Evolutionary conservation across 768 basidiomycete genomes (phyloP).

Genomic region (Artomyces pyxidatus): DNA sequence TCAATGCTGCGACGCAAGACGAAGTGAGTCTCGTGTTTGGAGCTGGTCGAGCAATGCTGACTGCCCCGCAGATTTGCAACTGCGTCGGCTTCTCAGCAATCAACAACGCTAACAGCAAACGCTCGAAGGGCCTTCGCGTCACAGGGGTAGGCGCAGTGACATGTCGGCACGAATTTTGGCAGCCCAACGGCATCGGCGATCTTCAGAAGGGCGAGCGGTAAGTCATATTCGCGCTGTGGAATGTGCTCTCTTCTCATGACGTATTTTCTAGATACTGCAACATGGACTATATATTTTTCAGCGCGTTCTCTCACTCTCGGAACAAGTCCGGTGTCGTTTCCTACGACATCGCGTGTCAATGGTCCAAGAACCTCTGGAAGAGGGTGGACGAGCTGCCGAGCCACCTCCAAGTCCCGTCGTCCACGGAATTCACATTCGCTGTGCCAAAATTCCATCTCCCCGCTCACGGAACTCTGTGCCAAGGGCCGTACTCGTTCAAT

Average conservation of each 20-base stretch:
- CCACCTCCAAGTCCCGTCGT: not conserved
- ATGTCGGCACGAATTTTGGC: not conserved
- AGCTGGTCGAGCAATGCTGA: too few relatives aligned
- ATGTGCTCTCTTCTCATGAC: too few relatives aligned
- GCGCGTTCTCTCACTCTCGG: not conserved
- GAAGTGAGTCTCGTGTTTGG: not conserved
- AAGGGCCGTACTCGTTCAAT: slow-evolving; percentile 20
- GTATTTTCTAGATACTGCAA: not conserved
- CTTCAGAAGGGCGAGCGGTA: not conserved
- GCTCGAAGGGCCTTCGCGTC: not conserved
- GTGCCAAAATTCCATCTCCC: too few relatives aligned
- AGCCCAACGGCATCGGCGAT: not conserved
- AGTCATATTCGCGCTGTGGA: too few relatives aligned
- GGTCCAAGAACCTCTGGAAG: slow-evolving; percentile 14
- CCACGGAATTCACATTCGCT: not conserved
- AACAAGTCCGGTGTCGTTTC: not conserved
- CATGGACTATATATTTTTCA: not conserved
- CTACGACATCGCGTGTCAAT: slow-evolving; percentile 24
- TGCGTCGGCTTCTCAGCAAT: not conserved
- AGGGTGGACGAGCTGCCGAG: not conserved
- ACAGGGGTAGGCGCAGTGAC: not conserved
- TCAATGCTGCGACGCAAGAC: not conserved
- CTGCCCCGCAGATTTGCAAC: not conserved
- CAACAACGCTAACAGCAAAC: not conserved
- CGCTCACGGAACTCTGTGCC: slow-evolving; percentile 19